Base-by-base conservation (phyloP, 306 rosid genomes). In the Corylus avellana region DNA sequence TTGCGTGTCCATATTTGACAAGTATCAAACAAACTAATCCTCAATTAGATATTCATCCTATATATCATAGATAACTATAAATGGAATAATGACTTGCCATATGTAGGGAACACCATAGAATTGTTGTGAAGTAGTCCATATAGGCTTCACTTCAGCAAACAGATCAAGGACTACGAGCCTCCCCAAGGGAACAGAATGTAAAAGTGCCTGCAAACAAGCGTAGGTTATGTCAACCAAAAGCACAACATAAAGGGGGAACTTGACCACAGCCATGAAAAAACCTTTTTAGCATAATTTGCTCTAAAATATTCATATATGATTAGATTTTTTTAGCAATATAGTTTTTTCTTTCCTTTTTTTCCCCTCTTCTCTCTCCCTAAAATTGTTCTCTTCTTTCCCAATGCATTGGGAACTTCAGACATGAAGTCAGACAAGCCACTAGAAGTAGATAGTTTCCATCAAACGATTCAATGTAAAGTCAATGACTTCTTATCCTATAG, bases 131-230 rank as follows among this genome's bases (percentile, higher is more conserved):
- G 91, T 84, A 77, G 72, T 85, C 98, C 98, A 94, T 75, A 90
- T 76, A 18, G 98, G 98, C 73, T 94, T 94, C 82, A 90, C 96
- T 94, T 94, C 98, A 48, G 97, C 97, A 86, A 81, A 94, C 73
- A 94, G 86, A 82, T 94, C 97, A 69, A 94, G 97, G 67, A 94
- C 97, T 70, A 94, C 97, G 85, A 94, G 81, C 89, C 87, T 90
- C 77, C 98, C 98, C 57, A 81, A 47, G 53, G 97, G 96, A 75
- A 94, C 97, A 61, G 94, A 94, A 82, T 90, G 96, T 72, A 92
- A 54, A 86, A 94, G 97, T 76, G 98, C 96, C 98, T 94, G 90
- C 62, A 84, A 86, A 77, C 58, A 83, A 85, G 54, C 32, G 51
- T 44, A 73, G 20, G 18, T 55, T 57, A 51, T 22, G 71, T 77